These are phyloP conservation scores for Scheffersomyces titani DNA, from an alignment of 1,139 yeast species.

Conservation along the genomic window DNA sequence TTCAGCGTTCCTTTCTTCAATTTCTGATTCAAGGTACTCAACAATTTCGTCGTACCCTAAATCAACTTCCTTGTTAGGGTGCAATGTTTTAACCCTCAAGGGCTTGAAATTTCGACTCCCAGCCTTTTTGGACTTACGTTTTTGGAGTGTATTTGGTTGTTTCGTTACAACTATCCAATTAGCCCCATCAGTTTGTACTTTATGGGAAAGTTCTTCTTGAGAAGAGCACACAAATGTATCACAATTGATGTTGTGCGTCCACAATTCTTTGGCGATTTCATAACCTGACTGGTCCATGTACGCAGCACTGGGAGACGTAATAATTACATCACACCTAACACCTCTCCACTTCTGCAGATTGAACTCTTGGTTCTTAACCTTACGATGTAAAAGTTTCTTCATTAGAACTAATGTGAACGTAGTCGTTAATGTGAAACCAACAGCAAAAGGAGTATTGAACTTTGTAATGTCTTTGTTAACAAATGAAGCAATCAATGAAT, in stretches of 20 bases:
- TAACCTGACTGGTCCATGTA: slow-evolving; percentile 60
- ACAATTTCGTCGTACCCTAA: slow-evolving; percentile 67
- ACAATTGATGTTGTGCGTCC: slow-evolving; percentile 72
- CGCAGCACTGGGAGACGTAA: slow-evolving; percentile 63
- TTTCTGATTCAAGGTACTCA: slow-evolving; percentile 46
- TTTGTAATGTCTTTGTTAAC: slow-evolving; percentile 41
- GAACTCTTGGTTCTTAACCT: slow-evolving; percentile 9
- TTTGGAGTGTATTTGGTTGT: slow-evolving; percentile 43
- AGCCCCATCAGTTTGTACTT: slow-evolving; percentile 69
- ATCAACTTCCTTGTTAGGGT: slow-evolving; percentile 65
- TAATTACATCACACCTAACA: slow-evolving; percentile 74
- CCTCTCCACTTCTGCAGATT: slow-evolving; percentile 27
- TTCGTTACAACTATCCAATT: slow-evolving; percentile 75
- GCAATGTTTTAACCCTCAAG: slow-evolving; percentile 65
- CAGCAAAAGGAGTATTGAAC: slow-evolving; percentile 54
- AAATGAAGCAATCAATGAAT: slow-evolving; percentile 62
- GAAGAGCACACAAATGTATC: slow-evolving; percentile 58
- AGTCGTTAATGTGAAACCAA: slow-evolving; percentile 72
- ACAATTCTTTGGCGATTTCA: slow-evolving; percentile 60
- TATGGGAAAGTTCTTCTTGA: slow-evolving; percentile 68
- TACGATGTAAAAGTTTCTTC: slow-evolving; percentile 31
- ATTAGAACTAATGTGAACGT: slow-evolving; percentile 44
- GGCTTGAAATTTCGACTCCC: slow-evolving; percentile 57
- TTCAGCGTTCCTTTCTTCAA: slow-evolving; percentile 24
- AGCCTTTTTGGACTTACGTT: slow-evolving; percentile 38